These are phyloP conservation scores for Colletotrichum sp. DNA, from an alignment of 2,329 filamentous ascomycete genomes.

Conservation along the genomic window DNA sequence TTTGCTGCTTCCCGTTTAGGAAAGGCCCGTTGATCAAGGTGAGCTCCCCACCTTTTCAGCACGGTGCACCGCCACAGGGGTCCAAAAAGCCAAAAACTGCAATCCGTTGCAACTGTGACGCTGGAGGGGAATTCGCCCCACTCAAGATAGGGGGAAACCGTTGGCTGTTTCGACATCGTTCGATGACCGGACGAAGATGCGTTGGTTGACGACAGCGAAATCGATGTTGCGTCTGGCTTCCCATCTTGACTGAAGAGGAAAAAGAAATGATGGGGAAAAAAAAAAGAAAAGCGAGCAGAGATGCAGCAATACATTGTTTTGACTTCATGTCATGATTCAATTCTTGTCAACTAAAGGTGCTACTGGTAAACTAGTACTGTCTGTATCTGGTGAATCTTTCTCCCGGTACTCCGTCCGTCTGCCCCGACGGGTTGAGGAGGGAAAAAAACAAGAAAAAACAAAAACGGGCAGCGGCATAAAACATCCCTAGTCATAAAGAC, in stretches of 20 bases:
- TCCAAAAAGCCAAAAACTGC: not conserved
- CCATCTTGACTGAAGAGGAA: not conserved
- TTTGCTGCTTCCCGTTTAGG: not conserved
- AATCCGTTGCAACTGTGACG: not conserved
- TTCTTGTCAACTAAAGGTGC: not conserved
- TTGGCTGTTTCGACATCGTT: not conserved
- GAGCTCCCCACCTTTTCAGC: not conserved
- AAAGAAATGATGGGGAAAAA: not conserved
- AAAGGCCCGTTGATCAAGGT: not conserved
- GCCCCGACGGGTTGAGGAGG: not conserved
- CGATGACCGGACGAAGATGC: not conserved
- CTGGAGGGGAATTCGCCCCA: not conserved
- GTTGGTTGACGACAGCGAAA: not conserved
- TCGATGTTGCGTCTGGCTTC: not conserved
- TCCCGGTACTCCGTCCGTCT: not conserved
- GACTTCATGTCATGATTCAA: not conserved
- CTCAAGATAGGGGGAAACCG: not conserved
- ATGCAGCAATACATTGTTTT: not conserved
- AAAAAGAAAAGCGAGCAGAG: not conserved
- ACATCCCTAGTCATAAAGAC: conserved; percentile 7
- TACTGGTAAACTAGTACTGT: conserved; percentile 1
- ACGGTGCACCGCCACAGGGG: conserved; percentile 8
- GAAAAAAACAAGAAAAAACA: not conserved
- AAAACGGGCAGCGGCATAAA: not conserved
- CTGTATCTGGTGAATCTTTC: not conserved